These are phyloP conservation scores for Blastocladiella emersonii DNA, from an alignment of 371 early-diverging fungal genomes.

Conservation along the genomic window DNA sequence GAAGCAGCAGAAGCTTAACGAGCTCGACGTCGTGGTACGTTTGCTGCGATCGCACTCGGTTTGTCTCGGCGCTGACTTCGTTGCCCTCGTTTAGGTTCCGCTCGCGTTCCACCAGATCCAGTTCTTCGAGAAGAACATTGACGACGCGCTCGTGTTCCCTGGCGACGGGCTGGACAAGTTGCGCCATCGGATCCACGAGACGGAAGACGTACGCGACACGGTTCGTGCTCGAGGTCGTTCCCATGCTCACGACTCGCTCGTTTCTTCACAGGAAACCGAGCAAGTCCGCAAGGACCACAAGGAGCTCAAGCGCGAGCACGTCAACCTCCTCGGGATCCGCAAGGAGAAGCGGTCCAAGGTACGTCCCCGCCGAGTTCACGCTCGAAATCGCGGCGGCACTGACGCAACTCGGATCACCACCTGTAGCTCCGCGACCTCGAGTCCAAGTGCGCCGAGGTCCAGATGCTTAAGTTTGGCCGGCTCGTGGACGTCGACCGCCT, in stretches of 20 bases:
- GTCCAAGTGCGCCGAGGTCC: slow-evolving; percentile 28
- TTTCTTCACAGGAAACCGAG: slow-evolving; percentile 32
- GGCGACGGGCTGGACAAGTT: slow-evolving; percentile 25
- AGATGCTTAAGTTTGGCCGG: slow-evolving; percentile 44
- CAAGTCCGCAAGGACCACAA: slow-evolving; percentile 36
- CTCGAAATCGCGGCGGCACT: neutral
- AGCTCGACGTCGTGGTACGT: slow-evolving; percentile 33
- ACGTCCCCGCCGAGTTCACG: neutral
- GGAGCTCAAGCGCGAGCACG: slow-evolving; percentile 34
- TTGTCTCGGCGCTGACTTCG: too few relatives aligned
- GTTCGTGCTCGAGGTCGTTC: neutral
- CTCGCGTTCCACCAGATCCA: slow-evolving; percentile 30
- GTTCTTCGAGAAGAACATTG: slow-evolving; percentile 22
- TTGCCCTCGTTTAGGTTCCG: slow-evolving; percentile 16
- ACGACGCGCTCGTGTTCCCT: slow-evolving; percentile 29
- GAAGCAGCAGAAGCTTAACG: slow-evolving; percentile 41
- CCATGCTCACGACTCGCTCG: neutral
- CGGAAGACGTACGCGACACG: slow-evolving; percentile 29
- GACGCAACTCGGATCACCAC: too few relatives aligned
- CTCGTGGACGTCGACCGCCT: slow-evolving; percentile 38
- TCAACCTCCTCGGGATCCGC: slow-evolving; percentile 23
- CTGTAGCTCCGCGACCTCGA: slow-evolving; percentile 27
- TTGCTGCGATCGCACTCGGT: neutral
- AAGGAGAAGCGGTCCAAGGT: slow-evolving; percentile 35
- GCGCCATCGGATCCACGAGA: slow-evolving; percentile 26